Percentiles rank a stretch among this genome's conserved stretches.
phyloP scores from a whole-genome alignment of 2,329 filamentous ascomycete species.

The Claviceps sp. region DNA sequence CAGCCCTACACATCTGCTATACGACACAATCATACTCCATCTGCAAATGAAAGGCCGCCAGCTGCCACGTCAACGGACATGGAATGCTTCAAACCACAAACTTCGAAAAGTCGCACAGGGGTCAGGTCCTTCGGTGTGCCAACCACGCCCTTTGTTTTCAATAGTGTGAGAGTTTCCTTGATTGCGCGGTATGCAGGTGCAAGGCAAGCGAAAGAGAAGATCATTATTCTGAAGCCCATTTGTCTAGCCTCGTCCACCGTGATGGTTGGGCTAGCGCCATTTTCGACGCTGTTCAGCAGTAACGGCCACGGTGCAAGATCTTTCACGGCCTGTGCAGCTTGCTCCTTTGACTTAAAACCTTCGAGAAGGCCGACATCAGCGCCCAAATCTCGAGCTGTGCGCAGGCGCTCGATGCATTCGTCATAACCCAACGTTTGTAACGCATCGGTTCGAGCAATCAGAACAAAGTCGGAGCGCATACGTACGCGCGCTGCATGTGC shows the following conservation, averaged over 20 bases:
- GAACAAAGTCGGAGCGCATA: constrained; percentile 42
- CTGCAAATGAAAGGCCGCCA: constrained; percentile 8
- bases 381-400: constrained; percentile 36
- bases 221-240: constrained; percentile 46
- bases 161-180: constrained; percentile 21
- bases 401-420: constrained; percentile 37
- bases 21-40: constrained; percentile 1
- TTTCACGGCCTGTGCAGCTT: constrained; percentile 32
- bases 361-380: constrained; percentile 49
- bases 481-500: constrained; percentile 36
- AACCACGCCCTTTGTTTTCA: constrained; percentile 26
- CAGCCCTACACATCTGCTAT: background rate
- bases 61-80: constrained; percentile 31
- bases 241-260: constrained; percentile 37
- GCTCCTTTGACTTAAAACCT: constrained; percentile 37
- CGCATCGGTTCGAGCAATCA: constrained; percentile 53
- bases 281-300: constrained; percentile 44
- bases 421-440: constrained; percentile 44
- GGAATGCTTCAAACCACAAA: constrained; percentile 36
- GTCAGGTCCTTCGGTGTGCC: constrained; percentile 30
- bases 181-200: constrained; percentile 33
- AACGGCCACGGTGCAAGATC: constrained; percentile 36
- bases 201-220: constrained; percentile 27
- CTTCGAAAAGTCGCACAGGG: constrained; percentile 34
- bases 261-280: constrained; percentile 41